Conservation (phyloP, 1,284 basidiomycete species). For the Trichosporon sp. region DNA sequence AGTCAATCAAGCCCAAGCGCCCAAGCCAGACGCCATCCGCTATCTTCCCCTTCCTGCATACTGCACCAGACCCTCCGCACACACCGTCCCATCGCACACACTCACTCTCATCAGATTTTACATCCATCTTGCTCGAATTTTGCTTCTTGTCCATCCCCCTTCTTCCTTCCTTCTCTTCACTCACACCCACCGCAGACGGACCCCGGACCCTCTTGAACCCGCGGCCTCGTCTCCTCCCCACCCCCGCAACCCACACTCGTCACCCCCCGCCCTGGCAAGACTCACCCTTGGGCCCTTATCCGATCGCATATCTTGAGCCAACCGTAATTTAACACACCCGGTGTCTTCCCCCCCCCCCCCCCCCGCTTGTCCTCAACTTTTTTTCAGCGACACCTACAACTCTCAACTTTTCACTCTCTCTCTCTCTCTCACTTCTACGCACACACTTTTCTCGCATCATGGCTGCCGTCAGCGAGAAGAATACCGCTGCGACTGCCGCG, state of each 20-base stretch:
- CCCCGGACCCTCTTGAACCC: neutral
- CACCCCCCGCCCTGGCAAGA: neutral
- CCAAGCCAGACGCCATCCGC: no score
- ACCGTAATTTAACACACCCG: neutral
- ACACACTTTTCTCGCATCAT: neutral
- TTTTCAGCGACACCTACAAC: neutral
- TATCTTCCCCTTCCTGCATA: no score
- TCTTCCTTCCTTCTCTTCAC: no score
- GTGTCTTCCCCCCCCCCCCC: neutral
- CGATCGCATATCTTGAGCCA: slow-evolving; percentile 9
- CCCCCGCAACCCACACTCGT: slow-evolving; percentile 3
- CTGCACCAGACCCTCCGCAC: no score
- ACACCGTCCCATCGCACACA: no score
- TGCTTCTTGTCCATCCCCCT: no score
- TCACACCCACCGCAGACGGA: neutral
- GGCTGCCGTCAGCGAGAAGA: neutral
- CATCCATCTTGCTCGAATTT: no score
- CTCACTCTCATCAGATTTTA: no score
- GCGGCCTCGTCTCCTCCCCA: neutral
- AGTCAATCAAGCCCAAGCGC: no score
- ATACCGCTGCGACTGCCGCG: neutral
- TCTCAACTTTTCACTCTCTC: neutral
- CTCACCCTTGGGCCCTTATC: neutral
- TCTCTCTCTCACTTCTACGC: neutral
- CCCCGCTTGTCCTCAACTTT: neutral